Evolutionary conservation across 148 eudicot species (phyloP), one percentile per base, ranked within the genome.

Genomic region (Vaccinium corymbosum): DNA sequence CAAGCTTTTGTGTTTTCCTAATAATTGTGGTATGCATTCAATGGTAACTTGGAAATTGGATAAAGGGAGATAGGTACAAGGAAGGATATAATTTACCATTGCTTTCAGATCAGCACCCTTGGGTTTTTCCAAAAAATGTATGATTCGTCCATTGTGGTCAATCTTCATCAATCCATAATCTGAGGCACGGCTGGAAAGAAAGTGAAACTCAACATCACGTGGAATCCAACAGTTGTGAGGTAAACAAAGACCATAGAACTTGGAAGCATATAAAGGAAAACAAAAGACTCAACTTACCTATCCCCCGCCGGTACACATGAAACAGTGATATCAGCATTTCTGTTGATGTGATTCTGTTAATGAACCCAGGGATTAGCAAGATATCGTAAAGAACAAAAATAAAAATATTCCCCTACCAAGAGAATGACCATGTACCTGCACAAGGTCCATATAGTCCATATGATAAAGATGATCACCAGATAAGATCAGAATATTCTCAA

Each of bases 381-480:
- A 49, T 50, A 17, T 29, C 19, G 6, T 12, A 80, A 50, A 11
- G 0, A 79, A 73, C 22, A 74, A 11, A 66, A 16, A 25, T 46
- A 25, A 16, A 48, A 51, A 7, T 17, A 8, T 48, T n/a, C 64
- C 70, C 49, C 12, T 35, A 71, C 9, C 15, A 35, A 51, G 20
- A 6, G 22, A 86, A n/a, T 29, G 57, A 78, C 51, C 25, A 17
- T 80, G 52, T 87, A 93, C 99, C 99, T 96, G 98, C 83, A 97
- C 88, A 51, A 97, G 88, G 66, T 97, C 92, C 93, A 94, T 94
- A 75, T 95, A 95, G 83, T 95, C 94, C 98, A 95, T 95, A 73
- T 94, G 93, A 84, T 95, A 95, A 35, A 95, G 94, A 86, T 95
- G 98, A 89, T 95, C 98, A 56, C 98, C 98, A 0, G 95, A 94